Evolutionary conservation across 805 yeast genomes (phyloP), one percentile per base, ranked within the genome.

Genomic region (Hanseniaspora clermontiae): DNA sequence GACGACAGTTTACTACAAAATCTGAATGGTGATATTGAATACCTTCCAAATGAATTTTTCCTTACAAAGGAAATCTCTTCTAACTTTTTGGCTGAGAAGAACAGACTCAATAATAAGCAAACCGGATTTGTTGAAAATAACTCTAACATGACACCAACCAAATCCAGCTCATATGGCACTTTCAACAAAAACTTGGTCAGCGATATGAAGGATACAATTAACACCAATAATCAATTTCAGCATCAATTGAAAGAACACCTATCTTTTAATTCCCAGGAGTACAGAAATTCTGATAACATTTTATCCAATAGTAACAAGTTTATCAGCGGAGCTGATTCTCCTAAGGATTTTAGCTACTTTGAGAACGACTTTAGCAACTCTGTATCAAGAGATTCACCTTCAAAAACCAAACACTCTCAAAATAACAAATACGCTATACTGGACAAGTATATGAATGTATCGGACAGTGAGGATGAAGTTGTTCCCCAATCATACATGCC

Each of bases 361-460:
- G 32, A 15, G 19, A 31, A 17, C 32, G 36, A 43, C 11, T 20
- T n/a, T 36, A 7, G 15, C 27, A 37, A 31, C 11, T 32, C 24
- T 8, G 38, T 7, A 19, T 20, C 10, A 14, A 43, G n/a, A 32
- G 45, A 14, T 7, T 46, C 51, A 5, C 57, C 51, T 29, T 39
- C 47, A 29, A 53, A 27, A 39, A 46, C 14, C 10, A 43, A 43
- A n/a, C 12, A 29, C 14, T 14, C 24, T 10, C 15, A 32, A n/a
- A 37, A 24, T 17, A 29, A 43, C n/a, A 52, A 45, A n/a, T 45
- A 43, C 29, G 45, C 45, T 10, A 38, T 52, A 11, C 29, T 52
- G 20, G 50, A 52, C n/a, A 52, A 45, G 20, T 52, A 52, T 15
- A 45, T 52, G 14, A 36, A 52, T 37, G 50, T 37, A 8, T 45